phyloP scores from a whole-genome alignment of 2,329 filamentous ascomycete genomes.

The Xylariaceae sp. region DNA sequence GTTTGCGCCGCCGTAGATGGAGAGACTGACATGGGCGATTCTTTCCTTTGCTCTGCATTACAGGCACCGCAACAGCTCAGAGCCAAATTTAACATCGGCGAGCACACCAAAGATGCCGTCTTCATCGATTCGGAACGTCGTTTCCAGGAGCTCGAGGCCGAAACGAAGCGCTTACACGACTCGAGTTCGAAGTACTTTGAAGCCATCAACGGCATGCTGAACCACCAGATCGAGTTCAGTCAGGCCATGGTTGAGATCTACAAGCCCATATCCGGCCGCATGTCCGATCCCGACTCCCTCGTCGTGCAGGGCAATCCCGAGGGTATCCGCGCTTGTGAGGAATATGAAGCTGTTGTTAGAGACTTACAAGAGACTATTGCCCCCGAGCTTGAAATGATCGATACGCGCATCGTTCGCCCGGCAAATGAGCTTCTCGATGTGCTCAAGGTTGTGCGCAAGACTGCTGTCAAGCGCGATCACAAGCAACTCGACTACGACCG shows the following conservation, averaged over 20 bases:
- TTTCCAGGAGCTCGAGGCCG: conserved; percentile 87
- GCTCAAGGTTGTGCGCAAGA: conserved; percentile 91
- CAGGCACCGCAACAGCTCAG: conserved; percentile 89
- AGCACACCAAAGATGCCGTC: conserved; percentile 89
- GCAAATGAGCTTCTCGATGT: conserved; percentile 91
- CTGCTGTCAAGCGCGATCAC: conserved; percentile 83
- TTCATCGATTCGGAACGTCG: conserved; percentile 92
- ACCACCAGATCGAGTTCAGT: conserved; percentile 97
- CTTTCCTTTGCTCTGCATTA: not conserved
- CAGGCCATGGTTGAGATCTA: conserved; percentile 95
- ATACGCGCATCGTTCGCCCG: conserved; percentile 81
- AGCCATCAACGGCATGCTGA: conserved; percentile 96
- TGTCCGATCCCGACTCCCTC: conserved; percentile 85
- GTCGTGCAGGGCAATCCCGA: conserved; percentile 82
- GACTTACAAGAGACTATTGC: conserved; percentile 83
- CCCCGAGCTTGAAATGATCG: conserved; percentile 97
- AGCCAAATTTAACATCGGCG: conserved; percentile 88
- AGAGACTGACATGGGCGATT: conserved; percentile 4
- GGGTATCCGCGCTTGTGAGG: conserved; percentile 90
- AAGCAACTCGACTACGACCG: conserved; percentile 97
- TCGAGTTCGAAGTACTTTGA: conserved; percentile 97
- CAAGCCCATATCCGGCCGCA: conserved; percentile 92
- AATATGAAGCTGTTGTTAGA: conserved; percentile 87
- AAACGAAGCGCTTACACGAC: conserved; percentile 92
- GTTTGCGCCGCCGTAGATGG: not conserved